These are phyloP conservation scores for Chaetoscypha palmicola DNA, from an alignment of 2,329 filamentous ascomycete species.

Conservation along the genomic window DNA sequence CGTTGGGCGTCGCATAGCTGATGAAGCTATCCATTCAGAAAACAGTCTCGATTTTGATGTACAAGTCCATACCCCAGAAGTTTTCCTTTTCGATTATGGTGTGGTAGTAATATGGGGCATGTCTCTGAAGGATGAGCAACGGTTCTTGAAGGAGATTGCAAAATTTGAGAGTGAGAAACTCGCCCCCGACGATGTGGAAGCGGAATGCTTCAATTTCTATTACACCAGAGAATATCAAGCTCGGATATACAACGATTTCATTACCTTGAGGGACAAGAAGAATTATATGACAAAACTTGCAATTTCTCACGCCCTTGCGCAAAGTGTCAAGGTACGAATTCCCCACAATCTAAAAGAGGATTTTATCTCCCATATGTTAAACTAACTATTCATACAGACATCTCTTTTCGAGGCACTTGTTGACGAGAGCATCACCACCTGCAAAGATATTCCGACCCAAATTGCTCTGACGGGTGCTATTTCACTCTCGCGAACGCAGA, in stretches of 20 bases:
- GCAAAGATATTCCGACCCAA: conserved; percentile 86
- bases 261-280: conserved; percentile 83
- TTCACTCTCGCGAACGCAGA: conserved; percentile 76
- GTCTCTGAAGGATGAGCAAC: conserved; percentile 79
- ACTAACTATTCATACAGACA: conserved; percentile 46
- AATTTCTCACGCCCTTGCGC: conserved; percentile 89
- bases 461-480: conserved; percentile 92
- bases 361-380: no score
- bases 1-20: conserved; percentile 29
- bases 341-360: no score
- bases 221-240: conserved; percentile 97
- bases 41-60: conserved; percentile 70
- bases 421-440: conserved; percentile 85
- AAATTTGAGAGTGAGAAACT: conserved; percentile 94
- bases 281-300: conserved; percentile 98
- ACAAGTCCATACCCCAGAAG: conserved; percentile 82
- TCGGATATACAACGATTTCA: conserved; percentile 99
- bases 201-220: conserved; percentile 98
- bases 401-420: conserved; percentile 95
- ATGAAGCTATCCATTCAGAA: conserved; percentile 32
- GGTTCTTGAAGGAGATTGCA: conserved; percentile 86
- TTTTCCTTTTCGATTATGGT: conserved; percentile 96
- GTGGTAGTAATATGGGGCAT: conserved; percentile 99
- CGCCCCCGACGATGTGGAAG: conserved; percentile 80
- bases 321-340: conserved; percentile 74